A percentile compares a stretch with the other conserved stretches of the same genome.
Conservation (phyloP, 2,329 filamentous ascomycete species). For the Colletotrichum zoysiae region DNA sequence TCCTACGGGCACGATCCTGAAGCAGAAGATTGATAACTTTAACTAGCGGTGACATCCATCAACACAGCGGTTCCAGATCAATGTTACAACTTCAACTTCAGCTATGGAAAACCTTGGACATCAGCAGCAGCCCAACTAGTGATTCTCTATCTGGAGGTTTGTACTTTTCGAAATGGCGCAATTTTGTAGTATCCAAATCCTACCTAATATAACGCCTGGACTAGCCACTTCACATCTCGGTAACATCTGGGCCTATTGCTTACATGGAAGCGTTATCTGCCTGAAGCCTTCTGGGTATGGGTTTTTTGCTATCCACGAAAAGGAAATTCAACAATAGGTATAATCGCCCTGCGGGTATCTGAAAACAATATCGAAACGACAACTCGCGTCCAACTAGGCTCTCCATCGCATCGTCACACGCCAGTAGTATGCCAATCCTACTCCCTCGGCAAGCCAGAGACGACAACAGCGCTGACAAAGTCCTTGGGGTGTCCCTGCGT, state of each 20-base stretch:
- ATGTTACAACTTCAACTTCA: background rate
- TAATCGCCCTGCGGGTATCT: background rate
- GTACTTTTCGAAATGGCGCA: background rate
- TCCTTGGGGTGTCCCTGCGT: constrained; percentile 28
- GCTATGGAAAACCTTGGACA: background rate
- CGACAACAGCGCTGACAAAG: constrained; percentile 39
- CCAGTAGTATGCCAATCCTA: background rate
- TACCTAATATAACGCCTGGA: background rate
- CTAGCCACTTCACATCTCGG: background rate
- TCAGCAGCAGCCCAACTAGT: background rate
- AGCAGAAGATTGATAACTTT: background rate
- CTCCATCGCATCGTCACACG: background rate
- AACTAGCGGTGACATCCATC: background rate
- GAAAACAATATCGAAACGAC: background rate
- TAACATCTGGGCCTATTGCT: background rate
- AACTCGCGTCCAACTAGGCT: background rate
- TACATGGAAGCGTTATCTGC: too few species aligned
- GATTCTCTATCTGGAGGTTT: background rate
- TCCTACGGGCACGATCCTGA: background rate
- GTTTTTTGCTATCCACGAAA: background rate
- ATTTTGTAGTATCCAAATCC: too few species aligned
- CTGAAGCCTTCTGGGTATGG: background rate
- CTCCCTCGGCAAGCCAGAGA: constrained; percentile 6
- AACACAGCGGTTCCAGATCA: background rate
- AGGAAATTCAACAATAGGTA: background rate